Evolutionary conservation across 106 monocot species (phyloP).

Genomic region (Acorus calamus): DNA sequence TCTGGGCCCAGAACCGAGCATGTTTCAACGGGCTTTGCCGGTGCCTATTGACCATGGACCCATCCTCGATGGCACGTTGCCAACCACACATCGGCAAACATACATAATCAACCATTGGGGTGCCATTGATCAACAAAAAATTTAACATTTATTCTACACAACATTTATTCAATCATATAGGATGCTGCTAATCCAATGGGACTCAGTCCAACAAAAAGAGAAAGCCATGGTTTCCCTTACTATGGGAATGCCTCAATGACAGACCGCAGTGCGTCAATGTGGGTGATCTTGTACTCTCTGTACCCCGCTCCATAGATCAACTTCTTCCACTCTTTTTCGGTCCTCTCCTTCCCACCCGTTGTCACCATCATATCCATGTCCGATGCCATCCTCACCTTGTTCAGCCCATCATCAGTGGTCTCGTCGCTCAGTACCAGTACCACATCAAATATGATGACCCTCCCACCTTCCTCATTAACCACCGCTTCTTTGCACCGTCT

Average conservation of each 20-base stretch:
- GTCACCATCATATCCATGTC: conserved; percentile 10
- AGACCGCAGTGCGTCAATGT: conserved; percentile 1
- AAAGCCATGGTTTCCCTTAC: neutral
- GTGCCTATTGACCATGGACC: too few species aligned
- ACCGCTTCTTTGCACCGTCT: conserved; percentile 12
- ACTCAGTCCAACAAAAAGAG: too few species aligned
- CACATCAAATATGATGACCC: conserved; percentile 4
- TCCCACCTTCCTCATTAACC: conserved; percentile 1
- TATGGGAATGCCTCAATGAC: conserved; percentile 5
- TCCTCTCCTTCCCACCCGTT: conserved; percentile 9
- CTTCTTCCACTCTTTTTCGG: conserved; percentile 6
- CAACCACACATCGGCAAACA: too few species aligned
- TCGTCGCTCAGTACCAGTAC: neutral
- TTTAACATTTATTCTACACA: too few species aligned
- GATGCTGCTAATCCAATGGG: too few species aligned
- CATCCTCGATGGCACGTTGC: too few species aligned
- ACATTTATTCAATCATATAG: too few species aligned
- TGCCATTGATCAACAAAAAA: too few species aligned
- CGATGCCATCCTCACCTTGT: neutral
- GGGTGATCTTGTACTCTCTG: neutral
- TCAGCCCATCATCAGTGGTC: neutral
- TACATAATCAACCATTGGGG: too few species aligned
- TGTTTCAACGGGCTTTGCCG: too few species aligned
- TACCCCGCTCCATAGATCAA: conserved; percentile 3
- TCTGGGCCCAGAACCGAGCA: too few species aligned